phyloP scores from a whole-genome alignment of 2,329 filamentous ascomycete species.

The Ceratocystis destructans region DNA sequence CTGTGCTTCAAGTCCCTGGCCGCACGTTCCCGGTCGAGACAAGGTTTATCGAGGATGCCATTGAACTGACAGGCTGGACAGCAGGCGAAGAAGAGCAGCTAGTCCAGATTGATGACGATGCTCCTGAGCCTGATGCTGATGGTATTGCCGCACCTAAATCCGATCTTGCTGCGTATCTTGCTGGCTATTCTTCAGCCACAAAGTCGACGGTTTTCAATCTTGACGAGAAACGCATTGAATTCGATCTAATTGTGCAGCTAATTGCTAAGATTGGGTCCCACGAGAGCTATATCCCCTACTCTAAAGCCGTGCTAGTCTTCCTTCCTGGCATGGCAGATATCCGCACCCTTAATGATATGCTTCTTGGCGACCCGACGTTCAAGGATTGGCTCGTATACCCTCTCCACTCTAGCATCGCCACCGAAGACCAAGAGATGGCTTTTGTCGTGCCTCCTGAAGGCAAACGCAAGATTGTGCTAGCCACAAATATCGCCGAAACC shows the following conservation, averaged over 20 bases:
- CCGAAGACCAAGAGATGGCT: slow-evolving; percentile 87
- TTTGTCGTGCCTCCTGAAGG: slow-evolving; percentile 75
- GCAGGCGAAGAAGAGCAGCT: slow-evolving; percentile 34
- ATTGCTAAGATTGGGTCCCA: slow-evolving; percentile 62
- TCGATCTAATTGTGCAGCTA: slow-evolving; percentile 68
- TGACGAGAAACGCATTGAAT: slow-evolving; percentile 86
- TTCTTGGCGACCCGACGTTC: slow-evolving; percentile 65
- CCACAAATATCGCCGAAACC: slow-evolving; percentile 96
- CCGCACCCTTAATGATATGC: slow-evolving; percentile 70
- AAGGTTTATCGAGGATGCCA: slow-evolving; percentile 79
- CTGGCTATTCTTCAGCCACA: slow-evolving; percentile 63
- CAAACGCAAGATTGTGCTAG: slow-evolving; percentile 80
- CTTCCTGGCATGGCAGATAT: slow-evolving; percentile 92
- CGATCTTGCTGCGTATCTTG: slow-evolving; percentile 50
- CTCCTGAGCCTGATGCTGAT: slow-evolving; percentile 34
- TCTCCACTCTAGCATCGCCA: slow-evolving; percentile 87
- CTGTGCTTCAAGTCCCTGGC: slow-evolving; percentile 79
- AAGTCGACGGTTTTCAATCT: slow-evolving; percentile 60
- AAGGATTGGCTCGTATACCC: slow-evolving; percentile 75
- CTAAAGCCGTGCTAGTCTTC: slow-evolving; percentile 87
- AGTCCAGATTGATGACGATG: slow-evolving; percentile 37
- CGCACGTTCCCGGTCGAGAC: slow-evolving; percentile 86
- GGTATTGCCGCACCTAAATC: slow-evolving; percentile 35
- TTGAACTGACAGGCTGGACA: slow-evolving; percentile 70
- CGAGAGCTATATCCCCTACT: slow-evolving; percentile 53